Conservation (phyloP, 176 grass and related monocot genomes). For the Chloris gayana region DNA sequence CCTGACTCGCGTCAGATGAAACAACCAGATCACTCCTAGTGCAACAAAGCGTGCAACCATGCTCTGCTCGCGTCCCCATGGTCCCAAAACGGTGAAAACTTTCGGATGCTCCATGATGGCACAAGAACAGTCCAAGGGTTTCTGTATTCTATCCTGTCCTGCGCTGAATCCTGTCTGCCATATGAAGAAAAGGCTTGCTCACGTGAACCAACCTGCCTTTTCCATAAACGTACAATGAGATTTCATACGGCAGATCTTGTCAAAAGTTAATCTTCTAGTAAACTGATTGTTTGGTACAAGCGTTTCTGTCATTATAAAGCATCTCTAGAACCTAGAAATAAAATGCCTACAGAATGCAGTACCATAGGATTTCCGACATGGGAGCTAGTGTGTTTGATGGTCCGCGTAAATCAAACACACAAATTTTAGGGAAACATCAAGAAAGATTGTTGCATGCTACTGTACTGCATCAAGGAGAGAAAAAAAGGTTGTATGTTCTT, state of each 20-base stretch:
- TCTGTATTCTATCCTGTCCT: slow-evolving; percentile 10
- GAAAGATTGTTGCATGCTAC: no score
- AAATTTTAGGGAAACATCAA: no score
- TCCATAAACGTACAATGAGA: slow-evolving; percentile 3
- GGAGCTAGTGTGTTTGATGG: no score
- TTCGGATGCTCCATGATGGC: background rate
- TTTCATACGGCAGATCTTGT: slow-evolving; percentile 34
- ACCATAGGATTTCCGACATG: no score
- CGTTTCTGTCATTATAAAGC: no score
- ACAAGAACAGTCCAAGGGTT: slow-evolving; percentile 16
- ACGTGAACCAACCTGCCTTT: slow-evolving; percentile 27
- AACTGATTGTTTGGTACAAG: no score
- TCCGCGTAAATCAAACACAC: no score
- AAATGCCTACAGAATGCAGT: no score
- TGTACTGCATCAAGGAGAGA: no score
- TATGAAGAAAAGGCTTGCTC: slow-evolving; percentile 22
- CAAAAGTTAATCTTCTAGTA: background rate
- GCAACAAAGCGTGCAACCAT: background rate
- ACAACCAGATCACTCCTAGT: slow-evolving; percentile 24
- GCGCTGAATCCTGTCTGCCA: slow-evolving; percentile 44
- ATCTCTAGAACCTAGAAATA: no score
- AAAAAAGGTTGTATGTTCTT: no score
- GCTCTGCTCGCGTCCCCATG: background rate
- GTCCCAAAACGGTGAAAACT: background rate
- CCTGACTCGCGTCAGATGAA: background rate